Percentiles rank a stretch among this genome's conserved stretches.
Evolutionary conservation across 2,329 filamentous ascomycete species (phyloP).

Genomic region (Chaetomium sp.): DNA sequence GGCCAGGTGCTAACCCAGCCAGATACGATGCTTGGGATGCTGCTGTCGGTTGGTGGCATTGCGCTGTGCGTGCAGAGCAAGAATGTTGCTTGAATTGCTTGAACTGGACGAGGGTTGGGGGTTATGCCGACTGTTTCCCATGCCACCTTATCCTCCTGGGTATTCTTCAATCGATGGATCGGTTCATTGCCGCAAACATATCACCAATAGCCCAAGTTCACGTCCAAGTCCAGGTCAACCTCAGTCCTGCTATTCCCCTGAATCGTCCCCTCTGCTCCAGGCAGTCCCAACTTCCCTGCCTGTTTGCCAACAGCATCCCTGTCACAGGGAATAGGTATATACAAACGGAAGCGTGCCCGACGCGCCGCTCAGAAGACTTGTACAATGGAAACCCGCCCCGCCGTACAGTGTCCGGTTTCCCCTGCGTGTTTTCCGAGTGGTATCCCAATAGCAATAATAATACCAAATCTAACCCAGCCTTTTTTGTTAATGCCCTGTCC

Average conservation of each 20-base stretch:
- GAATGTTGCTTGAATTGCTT: constrained; percentile 30
- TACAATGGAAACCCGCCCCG: constrained; percentile 15
- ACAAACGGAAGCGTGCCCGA: constrained; percentile 27
- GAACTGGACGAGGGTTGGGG: too few species aligned
- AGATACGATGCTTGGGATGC: constrained; percentile 86
- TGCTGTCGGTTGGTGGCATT: constrained; percentile 76
- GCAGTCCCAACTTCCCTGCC: constrained; percentile 25
- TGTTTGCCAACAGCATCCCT: not conserved
- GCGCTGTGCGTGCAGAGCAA: constrained; percentile 79
- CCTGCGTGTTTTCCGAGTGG: constrained; percentile 23
- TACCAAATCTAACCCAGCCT: constrained; percentile 4
- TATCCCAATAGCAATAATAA: constrained; percentile 12
- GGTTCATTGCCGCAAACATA: not conserved
- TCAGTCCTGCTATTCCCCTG: not conserved
- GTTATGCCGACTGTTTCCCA: not conserved
- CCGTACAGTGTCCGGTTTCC: not conserved
- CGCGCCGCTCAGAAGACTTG: constrained; percentile 15
- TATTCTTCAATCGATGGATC: not conserved
- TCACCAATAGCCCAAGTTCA: not conserved
- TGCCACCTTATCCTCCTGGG: too few species aligned
- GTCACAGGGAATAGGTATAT: constrained; percentile 13
- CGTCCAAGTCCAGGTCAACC: not conserved
- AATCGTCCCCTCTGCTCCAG: constrained; percentile 29
- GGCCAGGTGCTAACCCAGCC: constrained; percentile 3
- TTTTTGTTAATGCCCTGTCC: constrained; percentile 18